Base-by-base conservation (phyloP, 177 flowering plant species). In the Vitis hybrid region DNA sequence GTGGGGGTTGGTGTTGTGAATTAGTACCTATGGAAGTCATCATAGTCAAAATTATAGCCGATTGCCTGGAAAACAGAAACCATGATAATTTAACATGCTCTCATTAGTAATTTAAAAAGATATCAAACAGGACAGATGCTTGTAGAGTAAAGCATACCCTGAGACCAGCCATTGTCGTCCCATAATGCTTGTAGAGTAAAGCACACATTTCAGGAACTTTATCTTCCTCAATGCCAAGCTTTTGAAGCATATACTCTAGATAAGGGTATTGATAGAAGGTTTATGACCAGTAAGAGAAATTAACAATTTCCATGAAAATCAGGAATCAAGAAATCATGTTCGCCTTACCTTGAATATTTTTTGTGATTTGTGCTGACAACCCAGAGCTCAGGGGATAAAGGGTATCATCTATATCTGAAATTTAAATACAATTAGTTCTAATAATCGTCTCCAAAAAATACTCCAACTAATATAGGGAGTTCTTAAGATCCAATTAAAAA, bases 91-190 rank as follows among this genome's bases (percentile, higher is more conserved):
- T 57, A n/a, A 7, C 16, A 15, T 16, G 0, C 19, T 57, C 5
- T 9, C 21, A 57, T 18, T 15, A 18, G n/a, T 57, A n/a, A 18
- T 10, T 18, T n/a, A 57, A 57, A n/a, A 57, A 9, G 6, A 9
- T 57, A 57, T 19, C 5, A 19, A 57, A 18, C 19, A 9, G 3
- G n/a, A 19, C 6, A 16, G 22, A 19, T 26, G 29, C 29, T 26
- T 26, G 29, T 26, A 26, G 29, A 10, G 7, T 19, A 59, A 69
- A 51, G n/a, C 82, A 56, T 84, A 96, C 98, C 88, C 78, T 79
- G 5, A 94, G 92, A 71, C 99, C 99, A 62, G 99, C 98, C 98
- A 96, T 84, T 29, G 99, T 96, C 39, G 99, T 94, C 59, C 99
- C 98, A 76, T 90, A 92, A 12, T 81, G 64, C 80, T 87, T 90